A percentile compares a stretch with the other conserved stretches of the same genome.
These are phyloP conservation scores for Mycena kentingensis DNA, from an alignment of 768 basidiomycete species.

Conservation along the genomic window DNA sequence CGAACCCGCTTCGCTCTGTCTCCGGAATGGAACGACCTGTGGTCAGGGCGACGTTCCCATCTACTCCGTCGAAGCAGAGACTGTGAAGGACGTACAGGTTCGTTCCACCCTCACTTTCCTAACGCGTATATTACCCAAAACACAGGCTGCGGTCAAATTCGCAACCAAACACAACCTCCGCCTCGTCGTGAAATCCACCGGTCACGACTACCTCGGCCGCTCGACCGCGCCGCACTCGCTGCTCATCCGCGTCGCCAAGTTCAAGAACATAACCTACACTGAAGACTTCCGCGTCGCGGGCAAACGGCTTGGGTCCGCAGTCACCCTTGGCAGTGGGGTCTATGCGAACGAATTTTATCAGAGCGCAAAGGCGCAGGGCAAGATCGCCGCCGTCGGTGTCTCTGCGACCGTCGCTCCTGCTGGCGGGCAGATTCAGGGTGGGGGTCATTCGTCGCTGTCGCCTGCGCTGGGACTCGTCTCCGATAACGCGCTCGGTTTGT, in stretches of 20 bases:
- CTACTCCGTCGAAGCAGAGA: conserved; percentile 42
- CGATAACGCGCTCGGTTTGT: conserved; percentile 29
- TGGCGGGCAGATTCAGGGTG: conserved; percentile 35
- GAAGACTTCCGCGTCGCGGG: conserved; percentile 24
- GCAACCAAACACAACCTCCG: conserved; percentile 32
- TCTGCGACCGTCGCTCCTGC: conserved; percentile 27
- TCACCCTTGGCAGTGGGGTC: conserved; percentile 31
- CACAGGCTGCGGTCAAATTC: conserved; percentile 35
- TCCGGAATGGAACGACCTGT: conserved; percentile 31
- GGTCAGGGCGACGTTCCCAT: conserved; percentile 46
- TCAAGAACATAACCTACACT: conserved; percentile 36
- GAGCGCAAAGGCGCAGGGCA: conserved; percentile 24
- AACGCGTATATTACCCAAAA: neutral
- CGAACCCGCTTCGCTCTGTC: conserved; percentile 11
- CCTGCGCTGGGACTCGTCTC: conserved; percentile 29
- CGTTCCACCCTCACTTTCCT: neutral
- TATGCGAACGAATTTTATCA: conserved; percentile 24
- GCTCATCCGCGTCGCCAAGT: conserved; percentile 42
- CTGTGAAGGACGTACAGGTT: conserved; percentile 36
- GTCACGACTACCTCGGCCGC: conserved; percentile 47
- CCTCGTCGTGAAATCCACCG: conserved; percentile 29
- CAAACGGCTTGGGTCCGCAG: conserved; percentile 23
- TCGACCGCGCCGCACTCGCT: conserved; percentile 44
- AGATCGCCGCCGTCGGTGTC: conserved; percentile 28
- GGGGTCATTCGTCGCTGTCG: conserved; percentile 31